These are phyloP conservation scores for Gentiana macrophylla DNA, from an alignment of 257 asterid genomes.

Conservation along the genomic window DNA sequence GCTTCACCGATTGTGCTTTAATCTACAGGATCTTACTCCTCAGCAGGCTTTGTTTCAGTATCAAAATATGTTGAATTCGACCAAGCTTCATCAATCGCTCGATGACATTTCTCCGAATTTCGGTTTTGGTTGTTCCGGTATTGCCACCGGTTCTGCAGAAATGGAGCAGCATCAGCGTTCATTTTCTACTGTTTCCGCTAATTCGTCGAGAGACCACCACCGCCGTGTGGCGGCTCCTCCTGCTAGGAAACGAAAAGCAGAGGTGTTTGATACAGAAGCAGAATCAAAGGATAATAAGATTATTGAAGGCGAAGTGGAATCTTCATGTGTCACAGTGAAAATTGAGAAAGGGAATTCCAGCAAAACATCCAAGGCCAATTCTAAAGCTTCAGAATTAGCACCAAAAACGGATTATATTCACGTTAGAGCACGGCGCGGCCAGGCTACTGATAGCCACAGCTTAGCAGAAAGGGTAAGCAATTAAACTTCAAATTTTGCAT, in stretches of 20 bases:
- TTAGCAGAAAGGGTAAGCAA: conserved; percentile 68
- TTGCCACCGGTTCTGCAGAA: conserved; percentile 9
- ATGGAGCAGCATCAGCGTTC: conserved; percentile 10
- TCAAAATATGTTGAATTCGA: conserved; percentile 5
- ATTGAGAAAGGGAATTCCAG: conserved; percentile 32
- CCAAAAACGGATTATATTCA: conserved; percentile 57
- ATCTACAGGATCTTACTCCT: conserved; percentile 11
- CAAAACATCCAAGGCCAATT: conserved; percentile 30
- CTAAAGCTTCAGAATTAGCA: conserved; percentile 32
- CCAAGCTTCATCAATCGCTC: conserved; percentile 2
- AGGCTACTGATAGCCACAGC: conserved; percentile 86
- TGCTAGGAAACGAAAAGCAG: conserved; percentile 43
- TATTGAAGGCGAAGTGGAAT: conserved; percentile 34
- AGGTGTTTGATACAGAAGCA: conserved; percentile 44
- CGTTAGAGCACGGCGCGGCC: conserved; percentile 75
- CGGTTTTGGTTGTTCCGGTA: conserved; percentile 13
- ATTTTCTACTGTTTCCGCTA: conserved; percentile 19
- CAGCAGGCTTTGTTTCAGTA: conserved; percentile 6
- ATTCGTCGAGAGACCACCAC: conserved; percentile 15
- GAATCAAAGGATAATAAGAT: conserved; percentile 14
- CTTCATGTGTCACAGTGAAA: conserved; percentile 35
- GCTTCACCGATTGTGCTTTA: conserved; percentile 27
- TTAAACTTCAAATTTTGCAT: too few relatives aligned
- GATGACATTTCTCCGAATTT: conserved; percentile 11
- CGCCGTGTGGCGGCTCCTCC: background rate